These are phyloP conservation scores for Blastobotrys ciferrii DNA, from an alignment of 1,139 yeast genomes.

Conservation along the genomic window DNA sequence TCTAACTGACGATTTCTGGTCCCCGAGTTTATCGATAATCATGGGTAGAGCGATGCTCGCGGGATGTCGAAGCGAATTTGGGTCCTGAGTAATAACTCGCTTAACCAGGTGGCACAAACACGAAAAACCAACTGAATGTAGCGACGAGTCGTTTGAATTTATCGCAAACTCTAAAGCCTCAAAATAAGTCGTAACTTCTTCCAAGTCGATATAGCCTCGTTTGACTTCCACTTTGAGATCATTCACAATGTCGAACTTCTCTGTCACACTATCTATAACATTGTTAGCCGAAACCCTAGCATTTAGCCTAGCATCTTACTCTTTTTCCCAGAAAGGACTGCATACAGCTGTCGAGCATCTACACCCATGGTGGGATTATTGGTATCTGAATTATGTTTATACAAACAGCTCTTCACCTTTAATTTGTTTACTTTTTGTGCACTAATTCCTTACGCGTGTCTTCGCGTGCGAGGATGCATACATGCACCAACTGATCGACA, in stretches of 20 bases:
- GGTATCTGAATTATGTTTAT: no score
- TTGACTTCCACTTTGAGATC: constrained; percentile 69
- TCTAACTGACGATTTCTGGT: constrained; percentile 44
- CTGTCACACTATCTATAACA: constrained; percentile 26
- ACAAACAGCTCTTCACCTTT: no score
- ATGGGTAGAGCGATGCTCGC: constrained; percentile 56
- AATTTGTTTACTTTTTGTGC: no score
- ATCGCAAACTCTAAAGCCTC: constrained; percentile 53
- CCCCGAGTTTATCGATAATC: constrained; percentile 53
- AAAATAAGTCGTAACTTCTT: constrained; percentile 54
- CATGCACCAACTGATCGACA: no score
- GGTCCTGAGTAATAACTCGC: constrained; percentile 72
- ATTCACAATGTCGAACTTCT: constrained; percentile 45
- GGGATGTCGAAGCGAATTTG: constrained; percentile 50
- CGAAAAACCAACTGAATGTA: constrained; percentile 55
- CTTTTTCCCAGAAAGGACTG: constrained; percentile 17
- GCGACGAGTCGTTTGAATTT: constrained; percentile 43
- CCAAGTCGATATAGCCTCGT: constrained; percentile 30
- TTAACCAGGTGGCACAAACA: constrained; percentile 73
- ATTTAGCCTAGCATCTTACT: no score
- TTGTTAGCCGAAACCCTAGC: no score
- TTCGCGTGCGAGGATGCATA: no score
- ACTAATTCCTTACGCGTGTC: no score
- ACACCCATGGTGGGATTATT: constrained; percentile 18
- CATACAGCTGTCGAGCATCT: constrained; percentile 23